Base-by-base conservation (phyloP, 768 basidiomycete species). In the Pleurotus pulmonarius region DNA sequence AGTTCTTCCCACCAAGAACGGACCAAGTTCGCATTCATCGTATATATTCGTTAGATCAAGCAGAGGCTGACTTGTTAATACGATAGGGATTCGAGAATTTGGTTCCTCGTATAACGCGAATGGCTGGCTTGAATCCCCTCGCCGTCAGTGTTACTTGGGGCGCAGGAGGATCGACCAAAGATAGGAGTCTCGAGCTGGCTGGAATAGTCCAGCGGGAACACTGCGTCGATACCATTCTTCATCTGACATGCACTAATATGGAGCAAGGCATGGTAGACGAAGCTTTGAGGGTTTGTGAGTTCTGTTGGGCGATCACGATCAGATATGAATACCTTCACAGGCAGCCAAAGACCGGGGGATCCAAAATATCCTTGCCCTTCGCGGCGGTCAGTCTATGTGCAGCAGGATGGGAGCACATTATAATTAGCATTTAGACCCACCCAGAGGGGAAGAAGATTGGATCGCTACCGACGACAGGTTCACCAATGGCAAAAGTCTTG, bases 191-290 rank as follows among this genome's bases (percentile, higher is more conserved):
- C 40, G 94, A 95, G 61, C 82, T 99, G 2, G 95, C 94, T 0
- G 82, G 82, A 9, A 70, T 92, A 55, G 83, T 84, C 1, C 91
- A 94, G 68, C 73, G 76, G 15, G 83, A 86, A 55, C 82, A 91
- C 69, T 85, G 82, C 1, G 73, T 95, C 44, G 92, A 97, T 62
- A 94, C 93, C 1, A 82, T 97, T 59, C 76, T 99, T 67, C 97
- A 99, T 74, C 70, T 99, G 61, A 98, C 96, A 5, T 98, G 96
- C 75, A 98, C 97, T 29, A 97, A 98, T 71, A 95, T 98, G 89
- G 83, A 89, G 64, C 77, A 87, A 62, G 92, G 93, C 18, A 85
- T 88, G 69, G 85, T 99, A 4, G 91, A 97, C 65, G 82, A 85
- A 49, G 86, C 88, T n/a, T 72, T 99, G 46, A 81, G 82, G 73